Conservation (phyloP, 2,329 filamentous ascomycete species). For the Xylaria multiplex region DNA sequence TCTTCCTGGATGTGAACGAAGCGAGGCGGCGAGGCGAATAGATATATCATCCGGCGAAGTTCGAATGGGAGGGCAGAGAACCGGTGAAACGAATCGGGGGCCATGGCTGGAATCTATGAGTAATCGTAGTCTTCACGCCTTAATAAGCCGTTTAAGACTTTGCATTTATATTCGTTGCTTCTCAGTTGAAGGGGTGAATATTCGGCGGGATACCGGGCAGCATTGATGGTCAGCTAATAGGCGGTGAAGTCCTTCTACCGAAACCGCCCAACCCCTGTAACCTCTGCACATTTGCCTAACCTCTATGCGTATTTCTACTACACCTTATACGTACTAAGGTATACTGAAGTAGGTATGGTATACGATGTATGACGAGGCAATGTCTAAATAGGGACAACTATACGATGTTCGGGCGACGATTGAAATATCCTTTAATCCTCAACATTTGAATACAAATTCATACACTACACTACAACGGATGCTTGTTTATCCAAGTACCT, state of each 20-base stretch:
- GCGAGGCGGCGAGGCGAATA: constrained; percentile 39
- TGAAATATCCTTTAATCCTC: too few species aligned
- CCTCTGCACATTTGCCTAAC: background rate
- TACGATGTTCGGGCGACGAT: too few species aligned
- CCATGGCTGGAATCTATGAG: constrained; percentile 17
- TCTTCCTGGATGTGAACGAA: constrained; percentile 36
- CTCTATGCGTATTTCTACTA: too few species aligned
- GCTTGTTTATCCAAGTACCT: too few species aligned
- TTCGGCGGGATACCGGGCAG: background rate
- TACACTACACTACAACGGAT: too few species aligned
- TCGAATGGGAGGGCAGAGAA: constrained; percentile 37
- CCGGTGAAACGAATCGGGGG: constrained; percentile 28
- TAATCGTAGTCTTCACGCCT: background rate
- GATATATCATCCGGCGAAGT: constrained; percentile 38
- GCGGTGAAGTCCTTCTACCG: constrained; percentile 4
- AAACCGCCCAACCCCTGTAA: constrained; percentile 2
- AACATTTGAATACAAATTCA: too few species aligned
- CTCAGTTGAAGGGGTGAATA: background rate
- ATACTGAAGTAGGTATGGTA: too few species aligned
- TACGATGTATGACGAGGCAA: too few species aligned
- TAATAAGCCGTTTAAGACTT: too few species aligned
- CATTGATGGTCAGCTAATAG: background rate
- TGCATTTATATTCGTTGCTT: background rate
- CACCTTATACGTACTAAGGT: too few species aligned
- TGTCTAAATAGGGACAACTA: too few species aligned